These are phyloP conservation scores for Pezicula radicicola DNA, from an alignment of 2,329 filamentous ascomycete species.

Conservation along the genomic window DNA sequence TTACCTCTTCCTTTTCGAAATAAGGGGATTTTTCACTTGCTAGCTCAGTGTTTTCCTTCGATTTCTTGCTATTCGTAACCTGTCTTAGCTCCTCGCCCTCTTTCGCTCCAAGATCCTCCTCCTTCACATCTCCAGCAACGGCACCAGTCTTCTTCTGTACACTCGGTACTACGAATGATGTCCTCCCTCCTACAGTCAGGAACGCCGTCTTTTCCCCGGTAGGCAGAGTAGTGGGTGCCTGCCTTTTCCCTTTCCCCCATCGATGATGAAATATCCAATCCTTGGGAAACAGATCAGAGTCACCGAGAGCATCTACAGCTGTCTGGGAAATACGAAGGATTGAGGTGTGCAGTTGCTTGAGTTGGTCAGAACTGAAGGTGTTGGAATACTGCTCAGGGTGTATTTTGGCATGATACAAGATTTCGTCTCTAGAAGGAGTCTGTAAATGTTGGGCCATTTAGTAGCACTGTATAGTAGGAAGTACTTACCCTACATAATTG, in stretches of 20 bases:
- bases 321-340: conserved; percentile 78
- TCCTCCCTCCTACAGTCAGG: conserved; percentile 85
- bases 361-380: conserved; percentile 69
- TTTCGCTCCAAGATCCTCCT: conserved; percentile 2
- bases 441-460: background rate
- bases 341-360: conserved; percentile 66
- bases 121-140: conserved; percentile 23
- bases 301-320: conserved; percentile 74
- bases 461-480: background rate
- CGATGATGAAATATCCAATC: conserved; percentile 87
- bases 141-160: conserved; percentile 72
- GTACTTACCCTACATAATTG: conserved; percentile 80
- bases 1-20: background rate
- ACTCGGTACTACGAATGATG: conserved; percentile 82
- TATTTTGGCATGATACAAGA: conserved; percentile 82
- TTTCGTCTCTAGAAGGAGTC: conserved; percentile 62
- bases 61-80: conserved; percentile 17
- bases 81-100: conserved; percentile 8
- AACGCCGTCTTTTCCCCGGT: conserved; percentile 84
- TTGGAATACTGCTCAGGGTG: conserved; percentile 94
- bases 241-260: conserved; percentile 87
- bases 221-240: conserved; percentile 63
- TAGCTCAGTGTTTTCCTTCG: conserved; percentile 24
- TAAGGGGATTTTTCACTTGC: background rate
- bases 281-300: conserved; percentile 79